These are phyloP conservation scores for Rhamnella rubrinervis DNA, from an alignment of 331 rosid species.

Conservation along the genomic window DNA sequence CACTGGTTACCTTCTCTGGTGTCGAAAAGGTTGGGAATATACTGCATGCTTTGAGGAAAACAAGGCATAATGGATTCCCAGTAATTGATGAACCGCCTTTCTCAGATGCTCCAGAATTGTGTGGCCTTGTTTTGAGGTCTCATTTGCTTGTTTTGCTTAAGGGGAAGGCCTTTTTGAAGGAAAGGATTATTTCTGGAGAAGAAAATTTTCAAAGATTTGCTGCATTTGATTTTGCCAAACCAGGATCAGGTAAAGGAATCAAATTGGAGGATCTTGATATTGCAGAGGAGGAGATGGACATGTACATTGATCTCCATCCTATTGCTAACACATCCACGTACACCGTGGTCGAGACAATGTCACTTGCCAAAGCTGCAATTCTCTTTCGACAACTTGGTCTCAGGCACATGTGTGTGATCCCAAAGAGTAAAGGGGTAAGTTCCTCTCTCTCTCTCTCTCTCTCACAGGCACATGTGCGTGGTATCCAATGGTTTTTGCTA, in stretches of 20 bases:
- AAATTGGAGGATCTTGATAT: constrained; percentile 73
- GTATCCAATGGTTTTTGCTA: too few relatives aligned
- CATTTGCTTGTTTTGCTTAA: constrained; percentile 78
- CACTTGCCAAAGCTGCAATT: constrained; percentile 91
- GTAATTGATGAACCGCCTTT: constrained; percentile 90
- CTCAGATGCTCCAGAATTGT: constrained; percentile 62
- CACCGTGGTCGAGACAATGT: constrained; percentile 93
- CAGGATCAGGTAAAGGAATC: constrained; percentile 79
- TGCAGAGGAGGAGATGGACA: constrained; percentile 74
- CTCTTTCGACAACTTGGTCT: constrained; percentile 85
- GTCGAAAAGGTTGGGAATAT: constrained; percentile 67
- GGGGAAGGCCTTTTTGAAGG: constrained; percentile 53
- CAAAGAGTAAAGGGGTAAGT: constrained; percentile 79
- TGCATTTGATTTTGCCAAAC: constrained; percentile 71
- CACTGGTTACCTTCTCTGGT: constrained; percentile 61
- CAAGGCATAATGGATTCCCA: constrained; percentile 91
- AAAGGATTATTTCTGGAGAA: constrained; percentile 29
- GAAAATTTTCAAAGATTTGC: constrained; percentile 34
- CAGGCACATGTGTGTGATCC: constrained; percentile 89
- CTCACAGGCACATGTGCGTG: too few relatives aligned
- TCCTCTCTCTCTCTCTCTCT: background rate
- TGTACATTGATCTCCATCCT: constrained; percentile 91
- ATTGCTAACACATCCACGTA: constrained; percentile 78
- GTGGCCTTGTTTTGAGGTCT: constrained; percentile 84
- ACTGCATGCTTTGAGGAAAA: constrained; percentile 49